These are phyloP conservation scores for Oryza officinalis DNA, from an alignment of 176 grass and related monocot genomes.

Conservation along the genomic window DNA sequence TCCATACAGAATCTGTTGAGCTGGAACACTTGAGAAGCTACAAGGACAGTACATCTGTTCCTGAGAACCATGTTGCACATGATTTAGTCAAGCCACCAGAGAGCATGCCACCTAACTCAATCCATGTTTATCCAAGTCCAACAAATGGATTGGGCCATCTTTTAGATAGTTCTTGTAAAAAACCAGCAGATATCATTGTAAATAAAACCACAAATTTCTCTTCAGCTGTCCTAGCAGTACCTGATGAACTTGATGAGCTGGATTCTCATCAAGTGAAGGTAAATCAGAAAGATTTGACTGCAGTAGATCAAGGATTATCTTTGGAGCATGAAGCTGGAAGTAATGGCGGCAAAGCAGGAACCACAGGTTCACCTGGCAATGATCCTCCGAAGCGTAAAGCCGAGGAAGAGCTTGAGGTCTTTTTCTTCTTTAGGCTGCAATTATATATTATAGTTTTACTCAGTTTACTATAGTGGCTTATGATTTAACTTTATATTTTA, in stretches of 20 bases:
- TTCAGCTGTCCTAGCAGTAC: neutral
- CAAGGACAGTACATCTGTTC: neutral
- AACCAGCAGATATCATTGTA: neutral
- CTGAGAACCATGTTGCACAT: neutral
- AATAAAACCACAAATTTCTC: neutral
- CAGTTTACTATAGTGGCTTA: neutral
- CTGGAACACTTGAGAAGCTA: constrained; percentile 2
- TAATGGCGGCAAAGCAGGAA: constrained; percentile 33
- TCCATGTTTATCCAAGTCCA: neutral
- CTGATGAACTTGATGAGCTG: constrained; percentile 49
- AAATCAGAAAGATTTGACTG: constrained; percentile 17
- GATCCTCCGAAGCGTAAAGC: constrained; percentile 47
- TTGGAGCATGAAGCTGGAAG: constrained; percentile 28
- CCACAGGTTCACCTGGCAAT: neutral
- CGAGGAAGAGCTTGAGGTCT: constrained; percentile 70
- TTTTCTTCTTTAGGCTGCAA: neutral
- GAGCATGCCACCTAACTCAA: constrained; percentile 22
- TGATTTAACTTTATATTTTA: neutral
- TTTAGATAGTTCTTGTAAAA: neutral
- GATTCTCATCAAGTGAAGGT: constrained; percentile 37
- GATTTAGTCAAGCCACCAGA: constrained; percentile 15
- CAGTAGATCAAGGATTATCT: constrained; percentile 8
- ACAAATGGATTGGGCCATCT: neutral
- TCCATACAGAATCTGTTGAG: constrained; percentile 25
- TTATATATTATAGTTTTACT: neutral